Percentiles rank a stretch among this genome's conserved stretches.
phyloP scores from a whole-genome alignment of 2,329 filamentous ascomycete genomes.

The Beauveria brongniartii region DNA sequence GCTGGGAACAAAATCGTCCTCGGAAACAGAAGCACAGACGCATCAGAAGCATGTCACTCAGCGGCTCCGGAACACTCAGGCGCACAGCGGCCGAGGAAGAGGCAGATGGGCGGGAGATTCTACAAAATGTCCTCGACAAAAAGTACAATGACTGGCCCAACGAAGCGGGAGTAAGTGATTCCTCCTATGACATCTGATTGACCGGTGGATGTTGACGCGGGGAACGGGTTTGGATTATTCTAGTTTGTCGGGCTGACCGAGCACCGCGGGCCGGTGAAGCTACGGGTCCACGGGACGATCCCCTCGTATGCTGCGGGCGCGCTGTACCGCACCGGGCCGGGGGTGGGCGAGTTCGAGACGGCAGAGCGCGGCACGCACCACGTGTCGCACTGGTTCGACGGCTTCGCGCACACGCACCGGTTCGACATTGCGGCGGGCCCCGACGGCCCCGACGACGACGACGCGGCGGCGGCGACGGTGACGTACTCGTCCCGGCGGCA shows the following conservation, averaged over 20 bases:
- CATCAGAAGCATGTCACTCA: constrained; percentile 13
- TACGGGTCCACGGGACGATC: constrained; percentile 52
- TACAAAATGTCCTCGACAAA: constrained; percentile 16
- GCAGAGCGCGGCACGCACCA: constrained; percentile 45
- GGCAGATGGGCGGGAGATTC: not conserved
- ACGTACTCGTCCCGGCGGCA: constrained; percentile 58
- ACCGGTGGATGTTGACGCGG: not conserved
- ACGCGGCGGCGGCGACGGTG: not conserved
- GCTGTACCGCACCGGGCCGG: constrained; percentile 64
- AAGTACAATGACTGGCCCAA: constrained; percentile 39
- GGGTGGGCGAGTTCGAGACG: constrained; percentile 47
- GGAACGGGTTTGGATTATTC: not conserved
- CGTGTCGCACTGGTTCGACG: constrained; percentile 67
- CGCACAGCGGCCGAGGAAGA: constrained; percentile 3
- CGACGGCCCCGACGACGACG: not conserved
- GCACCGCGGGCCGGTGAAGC: constrained; percentile 50
- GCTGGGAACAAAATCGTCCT: not conserved
- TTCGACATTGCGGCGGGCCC: constrained; percentile 48
- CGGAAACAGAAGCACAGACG: not conserved
- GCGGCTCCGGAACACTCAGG: constrained; percentile 18
- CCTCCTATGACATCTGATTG: not conserved
- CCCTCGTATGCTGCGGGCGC: constrained; percentile 58
- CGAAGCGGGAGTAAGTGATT: constrained; percentile 33
- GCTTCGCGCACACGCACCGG: constrained; percentile 55
- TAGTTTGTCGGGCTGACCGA: constrained; percentile 57